These are phyloP conservation scores for Phytophthora megakarya DNA, from an alignment of 352 stramenopile genomes.

Conservation along the genomic window DNA sequence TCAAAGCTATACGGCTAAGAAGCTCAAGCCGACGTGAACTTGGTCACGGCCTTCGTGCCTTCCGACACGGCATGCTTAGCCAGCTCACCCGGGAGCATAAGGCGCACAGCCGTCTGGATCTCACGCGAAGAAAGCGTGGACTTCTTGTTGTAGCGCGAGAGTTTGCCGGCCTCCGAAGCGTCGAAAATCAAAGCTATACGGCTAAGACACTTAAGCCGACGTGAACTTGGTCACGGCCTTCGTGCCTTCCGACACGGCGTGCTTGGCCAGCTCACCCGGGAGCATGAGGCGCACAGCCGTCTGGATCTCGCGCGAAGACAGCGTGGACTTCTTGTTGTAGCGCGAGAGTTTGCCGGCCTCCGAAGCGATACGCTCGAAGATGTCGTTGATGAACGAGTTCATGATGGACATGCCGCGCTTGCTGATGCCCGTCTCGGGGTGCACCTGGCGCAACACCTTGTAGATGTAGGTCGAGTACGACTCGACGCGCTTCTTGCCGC, in stretches of 20 bases:
- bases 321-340: constrained; percentile 99
- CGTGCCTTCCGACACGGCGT: constrained; percentile 97
- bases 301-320: constrained; percentile 97
- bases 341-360: constrained; percentile 96
- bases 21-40: constrained; percentile 90
- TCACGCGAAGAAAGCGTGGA: constrained; percentile 95
- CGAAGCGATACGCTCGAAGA: constrained; percentile 97
- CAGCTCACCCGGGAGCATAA: constrained; percentile 96
- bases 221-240: constrained; percentile 96
- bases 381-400: constrained; percentile 99
- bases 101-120: constrained; percentile 96
- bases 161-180: constrained; percentile 94
- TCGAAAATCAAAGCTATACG: too few relatives aligned
- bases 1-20: not conserved
- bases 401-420: constrained; percentile 98
- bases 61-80: constrained; percentile 98
- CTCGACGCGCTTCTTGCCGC: constrained; percentile 89
- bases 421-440: constrained; percentile 97
- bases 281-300: constrained; percentile 96
- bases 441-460: constrained; percentile 95
- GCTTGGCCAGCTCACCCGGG: constrained; percentile 96
- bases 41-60: constrained; percentile 96
- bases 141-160: constrained; percentile 99
- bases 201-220: constrained; percentile 65
- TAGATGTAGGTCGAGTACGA: constrained; percentile 93